A percentile compares a stretch with the other conserved stretches of the same genome.
These are phyloP conservation scores for Aegle marmelos DNA, from an alignment of 345 rosid species.

Conservation along the genomic window DNA sequence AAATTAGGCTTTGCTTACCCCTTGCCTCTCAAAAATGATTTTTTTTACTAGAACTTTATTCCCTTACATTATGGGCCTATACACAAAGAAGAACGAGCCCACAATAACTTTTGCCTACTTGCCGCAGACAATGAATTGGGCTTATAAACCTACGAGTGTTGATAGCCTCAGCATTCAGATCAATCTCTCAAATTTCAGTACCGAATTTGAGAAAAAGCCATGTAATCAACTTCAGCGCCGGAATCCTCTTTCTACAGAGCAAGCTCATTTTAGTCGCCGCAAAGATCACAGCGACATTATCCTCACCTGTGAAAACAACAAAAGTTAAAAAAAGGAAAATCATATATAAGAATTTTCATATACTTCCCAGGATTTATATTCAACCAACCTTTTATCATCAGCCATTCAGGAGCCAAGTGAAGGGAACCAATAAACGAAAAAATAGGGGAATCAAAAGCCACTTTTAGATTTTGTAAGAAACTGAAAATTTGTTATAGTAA, in stretches of 20 bases:
- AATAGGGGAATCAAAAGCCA: too few species aligned
- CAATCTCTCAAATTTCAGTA: too few species aligned
- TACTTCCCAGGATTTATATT: neutral
- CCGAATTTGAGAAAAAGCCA: too few species aligned
- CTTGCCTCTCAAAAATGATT: too few species aligned
- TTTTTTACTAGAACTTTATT: too few species aligned
- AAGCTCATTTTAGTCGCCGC: too few species aligned
- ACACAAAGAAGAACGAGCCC: neutral
- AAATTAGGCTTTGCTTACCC: too few species aligned
- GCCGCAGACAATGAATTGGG: neutral
- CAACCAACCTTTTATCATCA: neutral
- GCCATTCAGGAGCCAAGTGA: neutral
- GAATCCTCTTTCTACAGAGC: neutral
- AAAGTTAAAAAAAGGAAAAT: neutral
- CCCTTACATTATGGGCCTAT: neutral
- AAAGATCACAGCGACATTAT: slow-evolving; percentile 4
- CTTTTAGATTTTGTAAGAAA: too few species aligned
- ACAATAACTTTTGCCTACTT: neutral
- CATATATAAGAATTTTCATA: neutral
- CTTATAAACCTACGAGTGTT: neutral
- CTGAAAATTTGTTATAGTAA: too few species aligned
- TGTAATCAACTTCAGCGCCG: neutral
- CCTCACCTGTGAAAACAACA: slow-evolving; percentile 11
- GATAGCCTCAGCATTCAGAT: too few species aligned
- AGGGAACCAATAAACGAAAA: too few species aligned